These are phyloP conservation scores for Rhododendron simsii DNA, from an alignment of 148 eudicot genomes.

Conservation along the genomic window DNA sequence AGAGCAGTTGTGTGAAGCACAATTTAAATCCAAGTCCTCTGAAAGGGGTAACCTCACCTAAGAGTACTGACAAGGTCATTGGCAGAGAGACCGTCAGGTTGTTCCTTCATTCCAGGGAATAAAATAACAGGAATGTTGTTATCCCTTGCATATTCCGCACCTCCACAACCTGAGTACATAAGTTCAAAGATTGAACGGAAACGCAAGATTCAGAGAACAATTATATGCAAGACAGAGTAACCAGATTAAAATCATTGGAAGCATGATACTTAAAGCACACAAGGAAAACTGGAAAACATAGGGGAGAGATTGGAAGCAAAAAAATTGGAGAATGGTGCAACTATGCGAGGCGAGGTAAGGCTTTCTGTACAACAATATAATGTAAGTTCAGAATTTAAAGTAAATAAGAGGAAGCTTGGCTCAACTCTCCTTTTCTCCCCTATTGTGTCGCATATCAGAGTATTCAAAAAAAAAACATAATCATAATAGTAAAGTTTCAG, in stretches of 20 bases:
- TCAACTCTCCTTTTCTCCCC: background rate
- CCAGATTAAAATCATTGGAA: background rate
- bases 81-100: constrained; percentile 37
- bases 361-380: background rate
- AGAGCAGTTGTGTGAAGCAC: background rate
- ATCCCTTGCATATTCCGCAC: constrained; percentile 80
- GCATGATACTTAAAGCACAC: background rate
- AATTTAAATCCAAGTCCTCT: background rate
- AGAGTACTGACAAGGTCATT: constrained; percentile 59
- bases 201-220: background rate
- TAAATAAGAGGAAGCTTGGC: background rate
- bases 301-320: background rate
- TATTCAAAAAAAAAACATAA: background rate
- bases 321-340: background rate
- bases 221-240: background rate
- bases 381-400: background rate
- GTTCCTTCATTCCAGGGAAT: constrained; percentile 61
- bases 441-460: background rate
- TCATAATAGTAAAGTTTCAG: background rate
- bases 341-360: background rate
- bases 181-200: background rate
- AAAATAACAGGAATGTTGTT: constrained; percentile 61
- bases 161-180: constrained; percentile 69
- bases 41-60: constrained; percentile 35
- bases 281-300: background rate